Evolutionary conservation across 2,329 filamentous ascomycete genomes (phyloP).

Genomic region (Alternaria gaisen): DNA sequence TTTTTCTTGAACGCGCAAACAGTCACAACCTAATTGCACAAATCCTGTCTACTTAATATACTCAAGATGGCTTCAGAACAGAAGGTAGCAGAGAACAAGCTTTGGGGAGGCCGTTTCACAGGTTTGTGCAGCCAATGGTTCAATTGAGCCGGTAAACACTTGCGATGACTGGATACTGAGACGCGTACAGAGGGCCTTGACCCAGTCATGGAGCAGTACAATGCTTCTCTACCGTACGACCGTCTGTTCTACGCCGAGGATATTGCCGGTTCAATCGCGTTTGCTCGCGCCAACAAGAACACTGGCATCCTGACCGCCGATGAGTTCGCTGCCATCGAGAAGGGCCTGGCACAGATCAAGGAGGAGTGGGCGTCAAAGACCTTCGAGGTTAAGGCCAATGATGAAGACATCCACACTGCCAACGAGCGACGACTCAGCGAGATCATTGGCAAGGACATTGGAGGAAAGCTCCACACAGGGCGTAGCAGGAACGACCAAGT

Average conservation of each 20-base stretch:
- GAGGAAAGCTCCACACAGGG: conserved; percentile 88
- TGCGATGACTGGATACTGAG: conserved; percentile 20
- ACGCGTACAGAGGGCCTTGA: conserved; percentile 74
- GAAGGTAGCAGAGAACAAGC: conserved; percentile 51
- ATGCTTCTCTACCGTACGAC: conserved; percentile 82
- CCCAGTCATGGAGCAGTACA: conserved; percentile 87
- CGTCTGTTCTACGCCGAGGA: conserved; percentile 80
- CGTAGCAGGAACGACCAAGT: conserved; percentile 92
- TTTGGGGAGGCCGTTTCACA: conserved; percentile 49
- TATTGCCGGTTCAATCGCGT: conserved; percentile 81
- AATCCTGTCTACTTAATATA: background rate
- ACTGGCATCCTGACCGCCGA: conserved; percentile 74
- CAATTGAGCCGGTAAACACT: background rate
- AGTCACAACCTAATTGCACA: conserved; percentile 28
- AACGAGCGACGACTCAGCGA: conserved; percentile 70
- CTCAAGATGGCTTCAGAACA: conserved; percentile 45
- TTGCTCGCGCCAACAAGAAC: conserved; percentile 80
- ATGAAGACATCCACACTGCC: conserved; percentile 65
- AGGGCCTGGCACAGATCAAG: conserved; percentile 69
- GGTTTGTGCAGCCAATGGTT: conserved; percentile 8
- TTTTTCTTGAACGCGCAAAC: conserved; percentile 34
- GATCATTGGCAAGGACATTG: conserved; percentile 84
- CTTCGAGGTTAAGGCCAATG: conserved; percentile 59
- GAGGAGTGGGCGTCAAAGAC: conserved; percentile 58
- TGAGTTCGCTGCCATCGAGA: conserved; percentile 78